phyloP scores from a whole-genome alignment of 1,284 basidiomycete species.

The Pseudozyma flocculosa region DNA sequence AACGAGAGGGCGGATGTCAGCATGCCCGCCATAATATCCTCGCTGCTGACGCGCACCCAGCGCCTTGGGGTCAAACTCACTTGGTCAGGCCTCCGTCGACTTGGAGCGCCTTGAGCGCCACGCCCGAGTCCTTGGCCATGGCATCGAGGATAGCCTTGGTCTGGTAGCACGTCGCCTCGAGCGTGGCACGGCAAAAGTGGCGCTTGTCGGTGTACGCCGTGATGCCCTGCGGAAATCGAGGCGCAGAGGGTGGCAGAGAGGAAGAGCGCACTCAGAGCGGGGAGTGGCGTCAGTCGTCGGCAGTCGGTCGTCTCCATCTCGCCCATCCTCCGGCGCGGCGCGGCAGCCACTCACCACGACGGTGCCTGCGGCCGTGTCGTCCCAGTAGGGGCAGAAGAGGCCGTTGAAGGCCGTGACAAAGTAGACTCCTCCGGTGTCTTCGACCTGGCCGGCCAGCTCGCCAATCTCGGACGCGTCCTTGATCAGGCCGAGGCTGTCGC shows the following conservation, averaged over 20 bases:
- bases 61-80: no score
- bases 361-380: conserved; percentile 77
- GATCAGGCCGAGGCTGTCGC: conserved; percentile 86
- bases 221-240: conserved; percentile 58
- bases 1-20: no score
- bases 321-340: no score
- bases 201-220: conserved; percentile 89
- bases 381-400: conserved; percentile 83
- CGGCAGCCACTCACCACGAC: conserved; percentile 71
- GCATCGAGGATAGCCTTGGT: conserved; percentile 91
- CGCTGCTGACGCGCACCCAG: no score
- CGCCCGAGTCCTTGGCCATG: conserved; percentile 79
- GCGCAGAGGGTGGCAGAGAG: neutral
- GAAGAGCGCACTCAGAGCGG: no score
- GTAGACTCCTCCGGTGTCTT: conserved; percentile 87
- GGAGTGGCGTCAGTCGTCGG: no score
- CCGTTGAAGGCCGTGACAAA: conserved; percentile 97
- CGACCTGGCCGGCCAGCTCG: conserved; percentile 73
- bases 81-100: conserved; percentile 72
- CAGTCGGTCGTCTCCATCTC: no score
- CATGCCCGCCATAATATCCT: neutral
- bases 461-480: conserved; percentile 80
- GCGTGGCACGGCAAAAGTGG: conserved; percentile 81
- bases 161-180: conserved; percentile 79
- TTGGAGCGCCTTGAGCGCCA: conserved; percentile 76